Conservation (phyloP, 148 eudicot genomes). For the Chenopodium album region DNA sequence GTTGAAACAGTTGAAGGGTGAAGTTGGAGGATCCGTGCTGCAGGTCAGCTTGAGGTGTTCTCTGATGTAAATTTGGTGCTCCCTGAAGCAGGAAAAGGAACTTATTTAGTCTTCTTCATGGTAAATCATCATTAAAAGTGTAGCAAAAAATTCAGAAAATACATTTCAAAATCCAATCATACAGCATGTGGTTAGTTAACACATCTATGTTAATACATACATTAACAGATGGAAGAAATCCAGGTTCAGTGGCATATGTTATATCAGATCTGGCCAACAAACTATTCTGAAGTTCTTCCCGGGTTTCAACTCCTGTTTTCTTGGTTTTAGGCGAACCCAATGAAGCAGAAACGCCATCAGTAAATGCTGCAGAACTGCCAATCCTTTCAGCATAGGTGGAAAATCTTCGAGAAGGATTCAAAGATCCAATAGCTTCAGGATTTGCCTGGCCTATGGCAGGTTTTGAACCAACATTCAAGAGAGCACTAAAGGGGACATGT, state of each 20-base stretch:
- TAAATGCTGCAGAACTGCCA: slow-evolving; percentile 53
- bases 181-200: background rate
- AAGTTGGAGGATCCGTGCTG: slow-evolving; percentile 77
- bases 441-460: slow-evolving; percentile 42
- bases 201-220: slow-evolving; percentile 41
- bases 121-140: background rate
- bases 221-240: slow-evolving; percentile 44
- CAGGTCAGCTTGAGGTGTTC: slow-evolving; percentile 49
- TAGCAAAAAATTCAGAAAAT: background rate
- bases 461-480: slow-evolving; percentile 48
- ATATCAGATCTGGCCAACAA: slow-evolving; percentile 57
- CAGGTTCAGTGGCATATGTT: slow-evolving; percentile 50
- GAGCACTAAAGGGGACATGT: slow-evolving; percentile 59
- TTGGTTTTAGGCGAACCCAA: slow-evolving; percentile 84
- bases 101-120: background rate
- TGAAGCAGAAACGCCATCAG: slow-evolving; percentile 56
- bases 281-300: slow-evolving; percentile 79
- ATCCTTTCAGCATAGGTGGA: slow-evolving; percentile 94
- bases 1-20: slow-evolving; percentile 88
- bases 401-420: slow-evolving; percentile 58
- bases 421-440: slow-evolving; percentile 49
- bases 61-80: slow-evolving; percentile 42
- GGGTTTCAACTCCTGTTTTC: slow-evolving; percentile 88
- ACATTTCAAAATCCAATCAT: background rate
- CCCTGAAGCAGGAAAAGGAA: slow-evolving; percentile 46